A percentile compares a stretch with the other conserved stretches of the same genome.
Conservation (phyloP, 208 protist genomes). For the Trypanosoma congolense region DNA sequence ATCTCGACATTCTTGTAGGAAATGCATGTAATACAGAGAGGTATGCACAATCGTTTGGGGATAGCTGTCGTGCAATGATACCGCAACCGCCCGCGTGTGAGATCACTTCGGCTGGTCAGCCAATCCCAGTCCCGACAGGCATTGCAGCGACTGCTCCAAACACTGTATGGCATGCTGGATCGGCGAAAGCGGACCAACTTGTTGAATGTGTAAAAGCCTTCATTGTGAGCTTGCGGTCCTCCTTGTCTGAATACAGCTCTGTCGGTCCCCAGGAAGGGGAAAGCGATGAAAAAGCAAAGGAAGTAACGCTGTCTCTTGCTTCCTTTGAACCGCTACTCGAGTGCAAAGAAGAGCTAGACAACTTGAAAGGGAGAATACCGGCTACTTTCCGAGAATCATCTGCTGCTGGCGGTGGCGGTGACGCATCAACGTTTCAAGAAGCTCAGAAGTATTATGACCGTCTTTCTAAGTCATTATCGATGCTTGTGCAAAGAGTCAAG, state of each 20-base stretch:
- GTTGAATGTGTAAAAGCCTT: slow-evolving; percentile 23
- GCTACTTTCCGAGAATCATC: slow-evolving; percentile 49
- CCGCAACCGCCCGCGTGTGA: neutral
- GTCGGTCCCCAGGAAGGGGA: neutral
- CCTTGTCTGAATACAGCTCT: slow-evolving; percentile 13
- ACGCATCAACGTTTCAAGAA: slow-evolving; percentile 42
- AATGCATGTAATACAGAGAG: slow-evolving; percentile 29
- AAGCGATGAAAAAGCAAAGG: neutral
- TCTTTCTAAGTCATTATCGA: slow-evolving; percentile 29
- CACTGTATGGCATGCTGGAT: neutral
- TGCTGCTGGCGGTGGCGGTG: slow-evolving; percentile 42
- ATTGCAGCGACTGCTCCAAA: neutral
- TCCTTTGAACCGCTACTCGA: slow-evolving; percentile 44
- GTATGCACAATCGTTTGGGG: slow-evolving; percentile 26
- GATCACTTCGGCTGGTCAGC: neutral
- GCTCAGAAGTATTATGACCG: slow-evolving; percentile 40
- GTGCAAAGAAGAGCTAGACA: slow-evolving; percentile 31
- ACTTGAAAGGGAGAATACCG: slow-evolving; percentile 25
- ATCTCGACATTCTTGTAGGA: slow-evolving; percentile 37
- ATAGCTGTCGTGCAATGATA: slow-evolving; percentile 34
- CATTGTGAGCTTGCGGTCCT: slow-evolving; percentile 14
- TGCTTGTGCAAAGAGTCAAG: slow-evolving; percentile 55
- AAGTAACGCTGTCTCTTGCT: slow-evolving; percentile 29
- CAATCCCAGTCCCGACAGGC: neutral
- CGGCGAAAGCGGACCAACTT: slow-evolving; percentile 22